phyloP scores from a whole-genome alignment of 2,329 filamentous ascomycete genomes.

The Orbilia blumenaviensis region DNA sequence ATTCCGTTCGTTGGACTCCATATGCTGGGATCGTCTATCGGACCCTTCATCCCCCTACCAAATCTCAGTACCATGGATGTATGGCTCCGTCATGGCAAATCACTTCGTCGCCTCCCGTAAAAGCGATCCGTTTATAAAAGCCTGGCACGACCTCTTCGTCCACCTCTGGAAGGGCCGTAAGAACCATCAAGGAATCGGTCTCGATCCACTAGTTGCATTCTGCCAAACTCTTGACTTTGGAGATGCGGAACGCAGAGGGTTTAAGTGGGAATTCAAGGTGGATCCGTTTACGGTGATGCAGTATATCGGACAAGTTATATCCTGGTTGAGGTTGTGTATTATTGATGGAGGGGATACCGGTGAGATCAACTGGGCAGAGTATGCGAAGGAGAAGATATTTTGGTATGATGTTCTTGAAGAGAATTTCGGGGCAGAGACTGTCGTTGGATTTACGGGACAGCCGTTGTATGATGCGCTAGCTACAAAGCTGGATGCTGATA shows the following conservation, averaged over 20 bases:
- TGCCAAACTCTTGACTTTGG: conserved; percentile 57
- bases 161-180: conserved; percentile 60
- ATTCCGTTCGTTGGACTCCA: conserved; percentile 61
- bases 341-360: conserved; percentile 59
- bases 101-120: conserved; percentile 63
- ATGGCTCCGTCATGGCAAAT: conserved; percentile 60
- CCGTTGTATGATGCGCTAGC: conserved; percentile 56
- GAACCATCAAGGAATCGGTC: conserved; percentile 59
- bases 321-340: conserved; percentile 61
- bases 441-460: conserved; percentile 50
- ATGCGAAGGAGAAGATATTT: conserved; percentile 59
- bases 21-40: conserved; percentile 63
- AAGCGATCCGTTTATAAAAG: conserved; percentile 63
- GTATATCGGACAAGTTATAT: conserved; percentile 62
- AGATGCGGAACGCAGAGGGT: conserved; percentile 56
- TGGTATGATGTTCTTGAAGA: conserved; percentile 59
- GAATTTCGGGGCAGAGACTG: conserved; percentile 55
- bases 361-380: conserved; percentile 60
- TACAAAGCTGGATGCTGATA: conserved; percentile 54
- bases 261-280: conserved; percentile 60
- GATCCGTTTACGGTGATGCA: conserved; percentile 59
- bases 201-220: conserved; percentile 58
- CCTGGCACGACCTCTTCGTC: conserved; percentile 62
- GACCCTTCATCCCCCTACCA: conserved; percentile 61
- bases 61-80: conserved; percentile 59